These are phyloP conservation scores for Rhynchospora pubera DNA, from an alignment of 176 grass and related monocot genomes.

Conservation along the genomic window DNA sequence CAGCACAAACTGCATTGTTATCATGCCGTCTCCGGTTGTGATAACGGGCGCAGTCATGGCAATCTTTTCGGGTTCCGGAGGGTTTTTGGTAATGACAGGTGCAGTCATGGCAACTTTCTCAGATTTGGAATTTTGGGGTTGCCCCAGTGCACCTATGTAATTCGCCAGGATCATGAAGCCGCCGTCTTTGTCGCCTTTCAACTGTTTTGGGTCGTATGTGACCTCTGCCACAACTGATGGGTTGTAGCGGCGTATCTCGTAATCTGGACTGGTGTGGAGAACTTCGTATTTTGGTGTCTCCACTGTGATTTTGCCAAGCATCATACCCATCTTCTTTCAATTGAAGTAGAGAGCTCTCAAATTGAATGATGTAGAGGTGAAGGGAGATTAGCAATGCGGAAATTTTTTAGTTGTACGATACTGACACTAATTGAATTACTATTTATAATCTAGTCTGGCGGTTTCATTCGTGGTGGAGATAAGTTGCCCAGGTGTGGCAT, in stretches of 20 bases:
- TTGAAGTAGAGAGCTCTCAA: neutral
- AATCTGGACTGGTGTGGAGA: constrained; percentile 55
- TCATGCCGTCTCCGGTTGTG: constrained; percentile 33
- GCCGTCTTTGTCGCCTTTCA: constrained; percentile 52
- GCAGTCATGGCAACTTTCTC: constrained; percentile 87
- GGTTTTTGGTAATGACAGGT: constrained; percentile 57
- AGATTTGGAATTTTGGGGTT: constrained; percentile 62
- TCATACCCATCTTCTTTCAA: constrained; percentile 49
- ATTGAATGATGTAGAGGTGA: neutral
- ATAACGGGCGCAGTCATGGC: constrained; percentile 76
- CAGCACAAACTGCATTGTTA: constrained; percentile 84
- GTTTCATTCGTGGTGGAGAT: constrained; percentile 37
- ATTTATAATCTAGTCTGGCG: constrained; percentile 24
- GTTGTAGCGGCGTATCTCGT: constrained; percentile 82
- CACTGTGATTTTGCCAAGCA: constrained; percentile 73
- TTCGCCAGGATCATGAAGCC: constrained; percentile 71
- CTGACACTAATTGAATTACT: neutral
- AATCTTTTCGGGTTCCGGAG: constrained; percentile 49
- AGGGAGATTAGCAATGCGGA: neutral
- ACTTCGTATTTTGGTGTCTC: constrained; percentile 91
- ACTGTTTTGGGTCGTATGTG: constrained; percentile 68
- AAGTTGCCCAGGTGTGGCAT: constrained; percentile 21
- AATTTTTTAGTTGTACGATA: neutral
- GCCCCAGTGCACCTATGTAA: constrained; percentile 85
- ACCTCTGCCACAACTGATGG: constrained; percentile 63